A percentile compares a stretch with the other conserved stretches of the same genome.
Evolutionary conservation across 75 land plant genomes (phyloP).

Genomic region (Pseudotsuga menziesii): DNA sequence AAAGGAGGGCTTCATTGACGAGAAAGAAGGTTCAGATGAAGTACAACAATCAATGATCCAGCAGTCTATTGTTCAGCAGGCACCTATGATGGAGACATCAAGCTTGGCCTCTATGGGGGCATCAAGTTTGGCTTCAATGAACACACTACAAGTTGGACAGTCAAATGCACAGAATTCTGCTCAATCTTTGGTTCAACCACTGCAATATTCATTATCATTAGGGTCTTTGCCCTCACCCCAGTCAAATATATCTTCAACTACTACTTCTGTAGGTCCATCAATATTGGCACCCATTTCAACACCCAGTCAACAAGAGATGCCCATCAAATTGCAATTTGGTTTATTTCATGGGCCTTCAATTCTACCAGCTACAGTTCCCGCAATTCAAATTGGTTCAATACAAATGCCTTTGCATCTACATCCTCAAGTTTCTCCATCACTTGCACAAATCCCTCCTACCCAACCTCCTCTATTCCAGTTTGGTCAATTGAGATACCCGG

Average conservation of each 20-base stretch:
- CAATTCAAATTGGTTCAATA: constrained; percentile 98
- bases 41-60: background rate
- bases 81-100: background rate
- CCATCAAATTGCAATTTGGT: constrained; percentile 86
- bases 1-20: background rate
- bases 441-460: constrained; percentile 54
- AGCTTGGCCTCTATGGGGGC: background rate
- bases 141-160: constrained; percentile 10
- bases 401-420: constrained; percentile 93
- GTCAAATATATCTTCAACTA: constrained; percentile 11
- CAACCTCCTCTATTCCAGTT: constrained; percentile 80
- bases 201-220: constrained; percentile 22
- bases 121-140: background rate
- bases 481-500: constrained; percentile 76
- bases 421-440: constrained; percentile 54
- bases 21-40: background rate
- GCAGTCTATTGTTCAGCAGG: background rate
- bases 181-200: constrained; percentile 16
- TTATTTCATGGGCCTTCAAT: constrained; percentile 83
- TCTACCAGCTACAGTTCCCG: constrained; percentile 79
- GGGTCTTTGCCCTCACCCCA: constrained; percentile 22
- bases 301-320: constrained; percentile 43
- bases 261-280: constrained; percentile 9
- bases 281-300: constrained; percentile 26
- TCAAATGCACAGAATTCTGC: constrained; percentile 8